Percentiles rank a stretch among this genome's conserved stretches.
Evolutionary conservation across 169 alveolate species (phyloP).

Genomic region (Plasmodium malariae): DNA sequence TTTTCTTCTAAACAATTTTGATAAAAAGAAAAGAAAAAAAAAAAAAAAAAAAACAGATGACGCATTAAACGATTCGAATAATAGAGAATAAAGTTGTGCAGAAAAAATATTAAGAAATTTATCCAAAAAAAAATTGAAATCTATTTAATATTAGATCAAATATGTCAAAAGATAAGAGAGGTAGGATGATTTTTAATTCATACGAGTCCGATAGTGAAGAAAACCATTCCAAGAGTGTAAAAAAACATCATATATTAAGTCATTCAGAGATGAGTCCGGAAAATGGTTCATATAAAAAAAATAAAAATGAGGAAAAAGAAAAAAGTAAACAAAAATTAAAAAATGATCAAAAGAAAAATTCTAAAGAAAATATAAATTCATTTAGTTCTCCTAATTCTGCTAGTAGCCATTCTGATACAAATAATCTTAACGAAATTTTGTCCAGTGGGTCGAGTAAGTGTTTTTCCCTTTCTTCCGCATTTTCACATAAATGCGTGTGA

Average conservation of each 20-base stretch:
- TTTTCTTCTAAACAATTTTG: background rate
- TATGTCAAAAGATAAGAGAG: slow-evolving; percentile 59
- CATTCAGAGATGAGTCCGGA: slow-evolving; percentile 49
- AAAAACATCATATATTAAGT: slow-evolving; percentile 27
- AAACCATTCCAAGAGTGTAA: slow-evolving; percentile 5
- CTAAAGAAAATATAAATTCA: slow-evolving; percentile 67
- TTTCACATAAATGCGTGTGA: too few species aligned
- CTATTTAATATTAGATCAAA: background rate
- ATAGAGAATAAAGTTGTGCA: background rate
- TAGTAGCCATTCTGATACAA: slow-evolving; percentile 69
- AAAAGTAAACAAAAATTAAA: slow-evolving; percentile 63
- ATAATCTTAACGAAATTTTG: slow-evolving; percentile 1
- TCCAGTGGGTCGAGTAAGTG: slow-evolving; percentile 61
- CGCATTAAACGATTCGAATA: background rate
- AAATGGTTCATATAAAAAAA: slow-evolving; percentile 72
- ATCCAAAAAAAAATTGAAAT: background rate
- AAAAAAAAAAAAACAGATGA: slow-evolving; percentile 27
- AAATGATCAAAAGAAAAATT: slow-evolving; percentile 67
- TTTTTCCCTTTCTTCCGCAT: background rate
- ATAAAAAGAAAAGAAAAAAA: background rate
- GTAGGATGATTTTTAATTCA: slow-evolving; percentile 19
- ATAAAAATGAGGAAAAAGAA: slow-evolving; percentile 68
- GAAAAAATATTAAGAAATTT: background rate
- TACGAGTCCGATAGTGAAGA: slow-evolving; percentile 36
- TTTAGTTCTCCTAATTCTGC: slow-evolving; percentile 74